Base-by-base conservation (phyloP, 2,329 filamentous ascomycete species). In the Cladosporium oxysporum region DNA sequence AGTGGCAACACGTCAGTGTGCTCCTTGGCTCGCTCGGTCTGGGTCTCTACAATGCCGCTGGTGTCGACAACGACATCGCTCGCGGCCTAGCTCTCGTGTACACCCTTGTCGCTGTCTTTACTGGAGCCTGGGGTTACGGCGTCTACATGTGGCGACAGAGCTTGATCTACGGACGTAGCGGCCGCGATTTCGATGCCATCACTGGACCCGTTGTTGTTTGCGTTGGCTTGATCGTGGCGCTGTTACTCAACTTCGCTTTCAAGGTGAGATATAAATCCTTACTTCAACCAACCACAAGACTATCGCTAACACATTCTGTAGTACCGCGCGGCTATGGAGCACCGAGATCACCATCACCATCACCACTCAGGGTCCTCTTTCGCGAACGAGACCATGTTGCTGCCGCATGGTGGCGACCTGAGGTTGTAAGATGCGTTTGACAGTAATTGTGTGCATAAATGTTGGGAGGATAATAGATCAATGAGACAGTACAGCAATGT, bases 1-100 rank as follows among this genome's bases (percentile, higher is more conserved):
- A 97, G 79, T 99, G 95, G 95, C 92, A 98, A 82, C 93, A 98
- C 78, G 93, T 99, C 74, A 90, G 88, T 68, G 88, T 99, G 58
- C 84, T 99, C 16, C 88, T 99, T 28, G 93, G 93, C 44, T 89
- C 90, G 26, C 81, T 99, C 33, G 91, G 92, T 0, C 82, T 99
- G 14, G 91, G 90, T 26, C 82, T 99, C 31, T 97, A 94, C 81
- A 94, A 96, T 72, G 92, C 94, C 0, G 93, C 93, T 0, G 91
- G 91, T 7, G 82, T 89, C 71, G 74, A 83, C 66, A 92, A 96
- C 77, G 82, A 83, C n/a, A 78, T 97, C 35, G 93, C 92, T 0
- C 85, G 91, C 71, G 82, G 83, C 44, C 87, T 98, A 74, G 93
- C 93, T n/a, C 83, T 95, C 23, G 87, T 90, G 11, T 98, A 97